Conservation (phyloP, 1,139 yeast species). For the Pichia sp. region DNA sequence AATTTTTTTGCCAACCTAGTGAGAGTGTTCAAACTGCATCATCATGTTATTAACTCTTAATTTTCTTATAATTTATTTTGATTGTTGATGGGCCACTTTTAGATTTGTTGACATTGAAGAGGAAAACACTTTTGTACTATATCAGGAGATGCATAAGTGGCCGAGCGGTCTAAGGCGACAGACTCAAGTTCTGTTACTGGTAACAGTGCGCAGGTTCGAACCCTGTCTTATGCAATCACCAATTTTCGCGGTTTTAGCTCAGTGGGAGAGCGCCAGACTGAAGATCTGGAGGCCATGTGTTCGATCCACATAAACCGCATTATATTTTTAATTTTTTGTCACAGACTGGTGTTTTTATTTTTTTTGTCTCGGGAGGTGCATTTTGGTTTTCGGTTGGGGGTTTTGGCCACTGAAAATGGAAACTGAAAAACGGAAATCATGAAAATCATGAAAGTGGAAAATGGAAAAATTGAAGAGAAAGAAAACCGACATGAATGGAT, state of each 20-base stretch:
- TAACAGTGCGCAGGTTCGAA: conserved; percentile 25
- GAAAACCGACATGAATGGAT: not conserved
- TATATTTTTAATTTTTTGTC: no score
- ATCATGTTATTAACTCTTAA: no score
- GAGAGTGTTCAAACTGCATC: no score
- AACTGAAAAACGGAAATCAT: not conserved
- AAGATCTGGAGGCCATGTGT: conserved; percentile 93
- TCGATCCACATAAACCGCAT: conserved; percentile 90
- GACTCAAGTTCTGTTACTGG: conserved; percentile 25
- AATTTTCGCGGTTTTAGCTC: conserved; percentile 59
- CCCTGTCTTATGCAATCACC: conserved; percentile 16
- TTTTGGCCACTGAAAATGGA: no score
- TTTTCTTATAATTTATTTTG: no score
- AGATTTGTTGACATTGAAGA: no score
- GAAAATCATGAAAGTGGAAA: no score
- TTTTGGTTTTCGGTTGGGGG: not conserved
- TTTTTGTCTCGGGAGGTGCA: not conserved
- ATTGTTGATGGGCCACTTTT: no score
- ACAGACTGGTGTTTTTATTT: no score
- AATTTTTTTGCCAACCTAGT: no score
- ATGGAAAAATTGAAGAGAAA: not conserved
- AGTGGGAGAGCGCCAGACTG: conserved; percentile 92
- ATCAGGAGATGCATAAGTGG: conserved; percentile 17
- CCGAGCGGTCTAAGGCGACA: conserved; percentile 26
- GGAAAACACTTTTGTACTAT: not conserved